Conservation (phyloP, 2,329 filamentous ascomycete genomes). For the Paramyrothecium sp. region DNA sequence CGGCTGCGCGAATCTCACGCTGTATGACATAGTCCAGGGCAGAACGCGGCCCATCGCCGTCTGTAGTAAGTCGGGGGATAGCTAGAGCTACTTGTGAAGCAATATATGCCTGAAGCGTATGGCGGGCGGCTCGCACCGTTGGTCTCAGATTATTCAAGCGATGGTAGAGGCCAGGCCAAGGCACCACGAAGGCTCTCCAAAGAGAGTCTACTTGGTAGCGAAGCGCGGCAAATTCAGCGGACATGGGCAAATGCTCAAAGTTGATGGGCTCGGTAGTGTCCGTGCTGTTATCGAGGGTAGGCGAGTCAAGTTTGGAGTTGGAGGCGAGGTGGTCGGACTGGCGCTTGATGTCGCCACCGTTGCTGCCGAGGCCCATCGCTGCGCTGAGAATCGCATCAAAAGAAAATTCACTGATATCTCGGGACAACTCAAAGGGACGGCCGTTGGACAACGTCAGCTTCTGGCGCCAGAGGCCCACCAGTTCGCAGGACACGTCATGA, state of each 20-base stretch:
- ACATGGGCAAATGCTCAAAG: too few relatives aligned
- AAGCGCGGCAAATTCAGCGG: too few relatives aligned
- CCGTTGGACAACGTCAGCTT: not conserved
- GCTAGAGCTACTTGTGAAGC: not conserved
- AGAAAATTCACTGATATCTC: not conserved
- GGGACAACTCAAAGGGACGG: not conserved
- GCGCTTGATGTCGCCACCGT: not conserved
- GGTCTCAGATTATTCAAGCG: not conserved
- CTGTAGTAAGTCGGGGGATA: not conserved
- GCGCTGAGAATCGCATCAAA: not conserved
- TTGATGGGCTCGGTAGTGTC: too few relatives aligned
- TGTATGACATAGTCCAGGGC: conserved; percentile 23
- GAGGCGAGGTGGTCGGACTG: not conserved
- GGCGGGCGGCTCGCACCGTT: not conserved
- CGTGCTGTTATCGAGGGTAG: not conserved
- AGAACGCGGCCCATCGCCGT: not conserved
- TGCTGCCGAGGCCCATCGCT: not conserved
- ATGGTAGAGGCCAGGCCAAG: not conserved
- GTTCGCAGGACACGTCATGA: not conserved
- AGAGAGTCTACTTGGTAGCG: not conserved
- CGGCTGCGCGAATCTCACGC: conserved; percentile 21
- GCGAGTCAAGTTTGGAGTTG: too few relatives aligned
- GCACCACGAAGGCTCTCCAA: not conserved
- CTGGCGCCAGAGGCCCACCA: not conserved
- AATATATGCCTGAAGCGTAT: not conserved